Conservation (phyloP, 1,284 basidiomycete genomes). For the Apiotrichum montevideense region DNA sequence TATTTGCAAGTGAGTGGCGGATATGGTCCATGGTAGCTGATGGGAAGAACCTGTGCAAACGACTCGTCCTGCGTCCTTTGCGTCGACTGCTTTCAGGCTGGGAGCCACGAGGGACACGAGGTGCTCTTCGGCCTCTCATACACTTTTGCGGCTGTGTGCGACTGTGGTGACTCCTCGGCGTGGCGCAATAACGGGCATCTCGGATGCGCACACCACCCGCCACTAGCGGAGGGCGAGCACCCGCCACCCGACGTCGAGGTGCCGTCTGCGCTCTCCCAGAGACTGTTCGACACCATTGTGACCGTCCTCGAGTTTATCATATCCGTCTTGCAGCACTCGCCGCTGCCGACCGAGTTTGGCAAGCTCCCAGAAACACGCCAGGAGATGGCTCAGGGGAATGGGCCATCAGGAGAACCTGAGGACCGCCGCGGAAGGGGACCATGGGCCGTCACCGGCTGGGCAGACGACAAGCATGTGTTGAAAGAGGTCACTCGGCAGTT, state of each 20-base stretch:
- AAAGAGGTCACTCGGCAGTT: conserved; percentile 81
- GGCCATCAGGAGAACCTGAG: conserved; percentile 25
- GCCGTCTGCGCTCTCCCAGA: conserved; percentile 59
- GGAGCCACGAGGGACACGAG: conserved; percentile 76
- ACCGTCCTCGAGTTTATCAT: conserved; percentile 79
- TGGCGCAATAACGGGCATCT: conserved; percentile 59
- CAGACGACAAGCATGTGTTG: conserved; percentile 95
- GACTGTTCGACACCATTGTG: conserved; percentile 65
- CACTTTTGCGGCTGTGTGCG: conserved; percentile 83
- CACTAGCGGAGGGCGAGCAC: conserved; percentile 29
- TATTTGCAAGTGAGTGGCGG: conserved; percentile 75
- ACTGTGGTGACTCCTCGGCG: conserved; percentile 83
- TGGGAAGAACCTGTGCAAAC: conserved; percentile 70
- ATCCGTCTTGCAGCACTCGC: conserved; percentile 76
- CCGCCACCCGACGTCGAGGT: conserved; percentile 30
- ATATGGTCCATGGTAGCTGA: too few relatives aligned
- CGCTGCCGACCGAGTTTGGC: conserved; percentile 59
- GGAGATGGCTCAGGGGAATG: conserved; percentile 44
- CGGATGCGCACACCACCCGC: conserved; percentile 64
- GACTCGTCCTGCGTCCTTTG: conserved; percentile 86
- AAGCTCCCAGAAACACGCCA: conserved; percentile 60
- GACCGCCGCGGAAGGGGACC: conserved; percentile 56
- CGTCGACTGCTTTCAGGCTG: conserved; percentile 75
- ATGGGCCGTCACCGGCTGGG: conserved; percentile 85
- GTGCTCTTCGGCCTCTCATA: conserved; percentile 85